Conservation (phyloP, 1,139 yeast species). For the Scheffersomyces illinoinensis region DNA sequence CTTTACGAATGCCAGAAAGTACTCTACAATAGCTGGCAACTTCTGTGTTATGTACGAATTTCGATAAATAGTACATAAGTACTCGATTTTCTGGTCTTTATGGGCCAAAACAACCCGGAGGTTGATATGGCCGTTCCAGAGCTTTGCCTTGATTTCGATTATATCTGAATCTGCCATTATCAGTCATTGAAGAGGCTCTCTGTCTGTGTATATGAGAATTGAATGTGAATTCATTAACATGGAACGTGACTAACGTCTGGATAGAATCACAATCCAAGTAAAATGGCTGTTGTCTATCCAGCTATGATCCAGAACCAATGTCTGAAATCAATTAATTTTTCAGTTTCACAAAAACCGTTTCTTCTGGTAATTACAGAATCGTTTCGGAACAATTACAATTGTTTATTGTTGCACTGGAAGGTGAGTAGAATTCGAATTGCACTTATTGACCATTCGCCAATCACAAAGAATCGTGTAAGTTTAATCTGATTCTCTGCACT, state of each 20-base stretch:
- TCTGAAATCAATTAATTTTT: not conserved
- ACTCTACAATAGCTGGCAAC: constrained; percentile 40
- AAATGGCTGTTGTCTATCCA: not conserved
- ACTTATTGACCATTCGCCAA: not conserved
- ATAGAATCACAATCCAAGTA: not conserved
- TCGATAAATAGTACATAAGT: constrained; percentile 33
- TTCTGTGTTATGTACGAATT: constrained; percentile 60
- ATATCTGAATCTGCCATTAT: not conserved
- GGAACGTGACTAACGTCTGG: not conserved
- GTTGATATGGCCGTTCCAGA: constrained; percentile 63
- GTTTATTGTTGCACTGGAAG: not conserved
- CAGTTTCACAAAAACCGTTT: not conserved
- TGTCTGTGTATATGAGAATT: not conserved
- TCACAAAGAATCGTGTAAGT: not conserved
- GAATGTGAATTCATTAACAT: not conserved
- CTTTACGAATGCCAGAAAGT: constrained; percentile 37
- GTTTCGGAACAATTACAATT: not conserved
- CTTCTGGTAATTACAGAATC: not conserved
- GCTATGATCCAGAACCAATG: not conserved
- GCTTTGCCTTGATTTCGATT: constrained; percentile 29
- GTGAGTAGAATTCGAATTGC: not conserved
- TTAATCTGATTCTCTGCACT: too few species aligned
- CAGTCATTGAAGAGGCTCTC: not conserved
- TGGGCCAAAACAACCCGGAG: constrained; percentile 29
- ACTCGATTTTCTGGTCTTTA: constrained; percentile 17